Evolutionary conservation across 345 rosid genomes (phyloP), one percentile per base, ranked within the genome.

Genomic region (Salix exigua): DNA sequence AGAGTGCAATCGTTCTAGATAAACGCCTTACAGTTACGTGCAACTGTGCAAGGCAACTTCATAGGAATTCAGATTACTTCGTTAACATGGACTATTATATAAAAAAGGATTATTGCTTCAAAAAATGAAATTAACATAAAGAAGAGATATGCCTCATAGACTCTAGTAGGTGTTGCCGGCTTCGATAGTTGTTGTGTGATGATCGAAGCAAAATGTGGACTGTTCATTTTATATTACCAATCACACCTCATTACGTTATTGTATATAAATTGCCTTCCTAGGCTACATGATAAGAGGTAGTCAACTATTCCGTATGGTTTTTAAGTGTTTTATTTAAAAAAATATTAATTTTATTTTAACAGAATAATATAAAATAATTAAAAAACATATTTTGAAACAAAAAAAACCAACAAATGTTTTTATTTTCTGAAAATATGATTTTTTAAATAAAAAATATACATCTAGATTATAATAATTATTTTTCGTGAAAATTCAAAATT

Each of bases 101-200:
- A 50, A 66, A 44, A 48, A 60, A 73, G 55, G 75, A 71, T 60
- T 70, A 46, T 13, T 12, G 50, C 50, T 16, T 46, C 17, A 46
- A 12, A 40, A 40, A 11, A 40, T 40, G 44, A 40, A 40, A 40
- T 40, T 10, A 40, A 40, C 44, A 40, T 12, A 40, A 40, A 7
- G 13, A 40, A 40, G 13, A 40, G n/a, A 35, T 83, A 71, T 83
- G 85, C 83, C 73, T 18, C 26, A 68, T 44, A 21, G 31, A 42
- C 19, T 31, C 33, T 19, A 75, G 46, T 4, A 38, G 66, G 62
- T 40, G 48, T 12, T 73, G 84, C 88, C 86, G 86, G 86, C 88
- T 67, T 26, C 53, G 44, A 50, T 58, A 16, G 73, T 69, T n/a
- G 55, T 40, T 37, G 23, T 17, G 73, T 77, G 80, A 55, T 78